Percentiles rank a stretch among this genome's conserved stretches.
phyloP scores from a whole-genome alignment of 306 rosid species.

The Trifolium fragiferum region DNA sequence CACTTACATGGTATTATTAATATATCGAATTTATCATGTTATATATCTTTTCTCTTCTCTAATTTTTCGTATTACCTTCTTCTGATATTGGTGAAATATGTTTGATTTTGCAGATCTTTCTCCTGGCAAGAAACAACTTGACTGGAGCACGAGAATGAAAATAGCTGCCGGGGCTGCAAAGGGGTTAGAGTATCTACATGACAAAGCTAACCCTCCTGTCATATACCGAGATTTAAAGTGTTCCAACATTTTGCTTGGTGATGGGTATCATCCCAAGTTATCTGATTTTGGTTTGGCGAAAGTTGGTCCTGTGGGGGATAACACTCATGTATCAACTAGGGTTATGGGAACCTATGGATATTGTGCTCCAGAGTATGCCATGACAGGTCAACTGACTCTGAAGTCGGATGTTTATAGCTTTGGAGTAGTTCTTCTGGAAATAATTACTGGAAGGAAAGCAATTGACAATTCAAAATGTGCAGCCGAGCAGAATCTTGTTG shows the following conservation, averaged over 20 bases:
- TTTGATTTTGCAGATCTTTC: constrained; percentile 65
- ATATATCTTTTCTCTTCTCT: constrained; percentile 14
- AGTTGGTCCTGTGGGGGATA: constrained; percentile 94
- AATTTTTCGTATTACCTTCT: constrained; percentile 25
- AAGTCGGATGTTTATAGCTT: constrained; percentile 98
- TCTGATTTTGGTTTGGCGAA: constrained; percentile 96
- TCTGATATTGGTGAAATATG: constrained; percentile 28
- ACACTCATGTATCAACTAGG: constrained; percentile 93
- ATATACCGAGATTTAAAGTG: constrained; percentile 91
- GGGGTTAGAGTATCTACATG: constrained; percentile 90
- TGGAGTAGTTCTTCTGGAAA: constrained; percentile 92
- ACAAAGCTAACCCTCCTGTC: constrained; percentile 95
- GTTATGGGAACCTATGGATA: constrained; percentile 96
- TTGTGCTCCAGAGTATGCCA: constrained; percentile 95
- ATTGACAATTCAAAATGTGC: constrained; percentile 77
- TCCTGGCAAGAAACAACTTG: constrained; percentile 72
- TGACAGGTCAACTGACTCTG: constrained; percentile 88
- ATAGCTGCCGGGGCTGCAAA: constrained; percentile 91
- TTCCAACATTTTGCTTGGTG: constrained; percentile 89
- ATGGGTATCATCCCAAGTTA: constrained; percentile 83
- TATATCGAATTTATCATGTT: constrained; percentile 18
- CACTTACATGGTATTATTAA: constrained; percentile 81
- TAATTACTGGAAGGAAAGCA: constrained; percentile 91
- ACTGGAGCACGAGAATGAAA: constrained; percentile 93
- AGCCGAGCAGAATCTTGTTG: constrained; percentile 92